A percentile compares a stretch with the other conserved stretches of the same genome.
These are phyloP conservation scores for Trichoderma sp. DNA, from an alignment of 2,329 filamentous ascomycete species.

Conservation along the genomic window DNA sequence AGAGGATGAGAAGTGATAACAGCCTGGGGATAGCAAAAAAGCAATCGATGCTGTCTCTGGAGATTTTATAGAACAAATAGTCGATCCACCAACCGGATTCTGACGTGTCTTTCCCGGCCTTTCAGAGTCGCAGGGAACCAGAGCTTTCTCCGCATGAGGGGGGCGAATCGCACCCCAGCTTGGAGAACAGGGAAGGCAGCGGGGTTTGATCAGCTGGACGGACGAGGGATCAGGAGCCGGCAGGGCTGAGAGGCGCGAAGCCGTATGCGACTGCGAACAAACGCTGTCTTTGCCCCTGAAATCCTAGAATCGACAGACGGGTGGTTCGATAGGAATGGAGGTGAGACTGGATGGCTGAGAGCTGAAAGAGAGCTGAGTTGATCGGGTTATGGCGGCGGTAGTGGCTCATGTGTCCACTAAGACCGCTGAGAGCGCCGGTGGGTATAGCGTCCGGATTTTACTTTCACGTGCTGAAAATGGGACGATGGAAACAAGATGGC, in stretches of 20 bases:
- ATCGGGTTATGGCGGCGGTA: not conserved
- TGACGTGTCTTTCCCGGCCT: constrained; percentile 11
- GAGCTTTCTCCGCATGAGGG: constrained; percentile 19
- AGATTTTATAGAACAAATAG: not conserved
- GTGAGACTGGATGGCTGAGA: not conserved
- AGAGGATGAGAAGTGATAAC: not conserved
- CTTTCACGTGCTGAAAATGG: not conserved
- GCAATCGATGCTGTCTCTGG: not conserved
- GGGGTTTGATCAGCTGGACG: constrained; percentile 26
- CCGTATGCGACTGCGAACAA: not conserved
- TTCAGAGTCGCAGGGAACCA: not conserved
- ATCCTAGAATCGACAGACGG: constrained; percentile 1
- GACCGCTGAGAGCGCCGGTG: not conserved
- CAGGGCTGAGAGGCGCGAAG: not conserved
- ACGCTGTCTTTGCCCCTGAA: not conserved
- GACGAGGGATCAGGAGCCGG: not conserved
- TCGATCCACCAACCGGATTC: not conserved
- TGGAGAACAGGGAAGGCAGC: constrained; percentile 12
- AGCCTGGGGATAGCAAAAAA: not conserved
- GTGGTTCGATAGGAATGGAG: constrained; percentile 21
- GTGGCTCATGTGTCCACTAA: not conserved
- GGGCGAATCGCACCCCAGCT: constrained; percentile 5
- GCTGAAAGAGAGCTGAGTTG: not conserved
- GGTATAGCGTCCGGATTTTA: not conserved
- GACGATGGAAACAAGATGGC: not conserved